These are phyloP conservation scores for Annulohypoxylon truncatum DNA, from an alignment of 2,329 filamentous ascomycete genomes.

Conservation along the genomic window DNA sequence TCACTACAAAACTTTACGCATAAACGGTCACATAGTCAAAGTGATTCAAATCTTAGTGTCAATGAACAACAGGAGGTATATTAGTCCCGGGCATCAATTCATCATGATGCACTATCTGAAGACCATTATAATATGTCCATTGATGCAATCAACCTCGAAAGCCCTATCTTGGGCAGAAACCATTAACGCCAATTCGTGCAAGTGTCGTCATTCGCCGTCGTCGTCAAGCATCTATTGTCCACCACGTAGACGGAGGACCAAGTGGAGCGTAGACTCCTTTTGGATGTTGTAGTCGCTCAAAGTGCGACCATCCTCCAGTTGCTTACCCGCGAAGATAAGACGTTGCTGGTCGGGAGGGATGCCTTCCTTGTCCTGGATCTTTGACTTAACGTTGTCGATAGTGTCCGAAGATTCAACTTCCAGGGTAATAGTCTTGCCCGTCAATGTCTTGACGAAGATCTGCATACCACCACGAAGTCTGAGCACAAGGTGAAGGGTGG, in stretches of 20 bases:
- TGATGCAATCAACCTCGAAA: conserved; percentile 29
- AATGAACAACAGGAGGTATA: conserved; percentile 28
- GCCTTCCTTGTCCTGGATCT: conserved; percentile 79
- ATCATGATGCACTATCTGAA: conserved; percentile 17
- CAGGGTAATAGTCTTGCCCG: conserved; percentile 76
- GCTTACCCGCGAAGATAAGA: conserved; percentile 77
- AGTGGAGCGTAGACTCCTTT: conserved; percentile 78
- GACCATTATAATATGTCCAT: conserved; percentile 33
- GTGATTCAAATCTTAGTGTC: background rate
- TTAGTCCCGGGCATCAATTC: conserved; percentile 31
- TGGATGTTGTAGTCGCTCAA: conserved; percentile 93
- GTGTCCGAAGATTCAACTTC: conserved; percentile 76
- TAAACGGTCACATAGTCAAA: background rate
- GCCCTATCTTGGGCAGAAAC: conserved; percentile 33
- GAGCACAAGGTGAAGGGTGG: conserved; percentile 82
- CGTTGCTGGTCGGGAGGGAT: conserved; percentile 78
- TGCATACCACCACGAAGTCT: conserved; percentile 86
- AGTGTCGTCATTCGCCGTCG: conserved; percentile 41
- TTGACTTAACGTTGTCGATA: conserved; percentile 77
- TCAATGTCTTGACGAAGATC: conserved; percentile 78
- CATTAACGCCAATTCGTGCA: conserved; percentile 48
- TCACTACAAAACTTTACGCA: background rate
- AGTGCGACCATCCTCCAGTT: conserved; percentile 80
- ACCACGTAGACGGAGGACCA: conserved; percentile 77
- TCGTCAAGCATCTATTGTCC: conserved; percentile 59